These are phyloP conservation scores for Drosera capensis DNA, from an alignment of 148 eudicot species.

Conservation along the genomic window DNA sequence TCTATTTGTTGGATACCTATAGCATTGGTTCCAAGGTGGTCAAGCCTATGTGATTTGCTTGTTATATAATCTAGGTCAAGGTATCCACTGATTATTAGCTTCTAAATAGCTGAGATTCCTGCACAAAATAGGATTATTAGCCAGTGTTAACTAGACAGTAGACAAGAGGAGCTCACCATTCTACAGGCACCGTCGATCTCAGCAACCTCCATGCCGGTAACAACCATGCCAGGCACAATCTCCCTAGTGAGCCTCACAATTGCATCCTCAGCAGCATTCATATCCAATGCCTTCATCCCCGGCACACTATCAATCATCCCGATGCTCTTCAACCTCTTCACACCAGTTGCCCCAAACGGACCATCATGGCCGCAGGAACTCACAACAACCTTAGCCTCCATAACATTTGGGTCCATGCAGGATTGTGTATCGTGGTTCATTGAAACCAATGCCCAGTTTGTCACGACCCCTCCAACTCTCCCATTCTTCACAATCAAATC, in stretches of 20 bases:
- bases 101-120: background rate
- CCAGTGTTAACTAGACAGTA: background rate
- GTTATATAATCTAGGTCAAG: background rate
- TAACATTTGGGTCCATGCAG: slow-evolving; percentile 27
- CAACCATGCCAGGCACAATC: background rate
- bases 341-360: background rate
- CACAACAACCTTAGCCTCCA: background rate
- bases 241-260: background rate
- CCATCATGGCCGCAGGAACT: background rate
- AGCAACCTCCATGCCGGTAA: background rate
- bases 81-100: background rate
- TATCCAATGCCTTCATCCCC: background rate
- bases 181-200: slow-evolving; percentile 49
- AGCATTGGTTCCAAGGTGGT: too few relatives aligned
- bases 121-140: background rate
- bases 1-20: too few relatives aligned
- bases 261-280: background rate
- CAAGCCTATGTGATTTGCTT: too few relatives aligned
- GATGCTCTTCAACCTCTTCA: background rate
- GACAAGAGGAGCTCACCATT: slow-evolving; percentile 35
- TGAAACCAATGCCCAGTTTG: slow-evolving; percentile 90
- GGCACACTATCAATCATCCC: background rate
- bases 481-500: slow-evolving; percentile 70
- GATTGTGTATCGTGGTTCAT: slow-evolving; percentile 95
- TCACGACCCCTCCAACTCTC: slow-evolving; percentile 72